These are phyloP conservation scores for Silybum marianum DNA, from an alignment of 129 eudicot genomes.

Conservation along the genomic window DNA sequence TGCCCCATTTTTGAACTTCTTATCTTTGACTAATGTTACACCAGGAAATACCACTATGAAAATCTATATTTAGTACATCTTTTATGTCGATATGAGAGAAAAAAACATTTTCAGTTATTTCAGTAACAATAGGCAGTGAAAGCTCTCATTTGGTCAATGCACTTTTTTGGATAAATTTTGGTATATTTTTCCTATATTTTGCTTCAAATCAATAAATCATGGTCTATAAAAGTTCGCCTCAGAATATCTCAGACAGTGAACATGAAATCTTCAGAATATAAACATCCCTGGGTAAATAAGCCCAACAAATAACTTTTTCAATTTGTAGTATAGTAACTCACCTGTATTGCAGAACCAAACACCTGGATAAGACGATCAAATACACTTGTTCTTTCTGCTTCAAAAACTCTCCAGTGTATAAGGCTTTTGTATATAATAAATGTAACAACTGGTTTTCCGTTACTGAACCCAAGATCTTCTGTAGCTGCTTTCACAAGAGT, in stretches of 20 bases:
- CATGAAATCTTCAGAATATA: background rate
- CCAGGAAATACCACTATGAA: background rate
- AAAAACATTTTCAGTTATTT: background rate
- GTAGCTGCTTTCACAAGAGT: conserved; percentile 72
- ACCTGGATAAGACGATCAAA: conserved; percentile 91
- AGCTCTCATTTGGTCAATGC: background rate
- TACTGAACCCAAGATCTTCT: conserved; percentile 84
- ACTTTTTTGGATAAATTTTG: background rate
- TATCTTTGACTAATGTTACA: background rate
- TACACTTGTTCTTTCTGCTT: conserved; percentile 85
- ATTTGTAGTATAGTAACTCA: conserved; percentile 23
- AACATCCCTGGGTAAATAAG: background rate
- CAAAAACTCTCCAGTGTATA: conserved; percentile 94
- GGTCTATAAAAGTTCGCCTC: background rate
- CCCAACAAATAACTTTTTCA: background rate
- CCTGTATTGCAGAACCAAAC: conserved; percentile 94
- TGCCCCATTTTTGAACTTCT: background rate
- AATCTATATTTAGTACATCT: background rate
- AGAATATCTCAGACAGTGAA: background rate
- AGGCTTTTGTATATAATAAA: conserved; percentile 89
- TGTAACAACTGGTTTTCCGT: conserved; percentile 92
- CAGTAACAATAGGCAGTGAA: background rate
- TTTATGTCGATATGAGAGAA: background rate
- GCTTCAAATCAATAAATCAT: background rate
- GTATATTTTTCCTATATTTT: background rate